Percentiles rank a stretch among this genome's conserved stretches.
Conservation (phyloP, 2,329 filamentous ascomycete genomes). For the Monascus ruber region DNA sequence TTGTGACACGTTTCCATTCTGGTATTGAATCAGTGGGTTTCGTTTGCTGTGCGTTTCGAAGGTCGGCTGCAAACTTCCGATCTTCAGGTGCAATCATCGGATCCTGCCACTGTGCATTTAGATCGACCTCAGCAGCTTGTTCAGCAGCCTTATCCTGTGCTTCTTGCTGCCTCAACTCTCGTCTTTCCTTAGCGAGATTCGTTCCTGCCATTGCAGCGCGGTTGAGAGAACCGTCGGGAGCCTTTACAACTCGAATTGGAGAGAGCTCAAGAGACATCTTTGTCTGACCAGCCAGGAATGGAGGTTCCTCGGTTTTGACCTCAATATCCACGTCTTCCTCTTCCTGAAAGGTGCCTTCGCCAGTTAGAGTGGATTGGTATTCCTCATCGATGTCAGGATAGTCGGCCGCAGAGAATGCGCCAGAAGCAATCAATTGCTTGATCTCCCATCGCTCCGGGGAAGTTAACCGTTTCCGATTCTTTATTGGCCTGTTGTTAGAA, state of each 20-base stretch:
- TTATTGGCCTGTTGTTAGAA: conserved; percentile 42
- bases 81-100: conserved; percentile 83
- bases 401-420: conserved; percentile 82
- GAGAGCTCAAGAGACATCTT: conserved; percentile 92
- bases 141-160: conserved; percentile 66
- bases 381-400: conserved; percentile 93
- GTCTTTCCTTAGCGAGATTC: conserved; percentile 73
- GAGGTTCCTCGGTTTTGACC: conserved; percentile 88
- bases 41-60: conserved; percentile 55
- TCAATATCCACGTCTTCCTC: conserved; percentile 98
- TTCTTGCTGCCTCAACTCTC: conserved; percentile 81
- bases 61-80: conserved; percentile 77
- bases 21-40: conserved; percentile 59
- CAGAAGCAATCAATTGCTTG: conserved; percentile 87
- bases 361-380: conserved; percentile 75
- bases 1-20: conserved; percentile 83
- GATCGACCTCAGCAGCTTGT: conserved; percentile 64
- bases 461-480: conserved; percentile 81
- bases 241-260: conserved; percentile 92
- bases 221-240: conserved; percentile 95
- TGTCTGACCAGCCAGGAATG: conserved; percentile 89
- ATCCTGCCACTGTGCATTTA: conserved; percentile 89
- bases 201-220: conserved; percentile 91
- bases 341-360: conserved; percentile 77
- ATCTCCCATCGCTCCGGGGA: conserved; percentile 98